phyloP scores from a whole-genome alignment of 345 rosid species.

The Acer negundo region DNA sequence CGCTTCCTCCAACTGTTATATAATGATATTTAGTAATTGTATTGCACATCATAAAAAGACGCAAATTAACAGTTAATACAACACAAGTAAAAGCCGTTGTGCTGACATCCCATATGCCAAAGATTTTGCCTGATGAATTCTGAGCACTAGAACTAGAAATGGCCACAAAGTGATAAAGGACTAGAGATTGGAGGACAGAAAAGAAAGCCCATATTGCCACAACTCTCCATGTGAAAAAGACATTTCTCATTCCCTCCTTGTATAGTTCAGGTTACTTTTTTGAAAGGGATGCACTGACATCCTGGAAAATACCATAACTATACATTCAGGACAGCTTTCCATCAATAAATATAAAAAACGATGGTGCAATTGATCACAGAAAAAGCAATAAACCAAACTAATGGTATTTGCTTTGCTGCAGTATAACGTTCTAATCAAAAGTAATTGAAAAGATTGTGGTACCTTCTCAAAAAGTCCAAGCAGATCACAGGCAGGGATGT shows the following conservation, averaged over 20 bases:
- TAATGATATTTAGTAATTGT: slow-evolving; percentile 93
- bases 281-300: slow-evolving; percentile 92
- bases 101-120: slow-evolving; percentile 99
- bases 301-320: slow-evolving; percentile 45
- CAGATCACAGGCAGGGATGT: slow-evolving; percentile 90
- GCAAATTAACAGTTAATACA: slow-evolving; percentile 87
- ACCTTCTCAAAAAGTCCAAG: slow-evolving; percentile 99
- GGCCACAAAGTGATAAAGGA: slow-evolving; percentile 69
- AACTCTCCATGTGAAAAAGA: slow-evolving; percentile 88
- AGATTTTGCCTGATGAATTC: slow-evolving; percentile 75
- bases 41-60: slow-evolving; percentile 93
- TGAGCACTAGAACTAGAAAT: slow-evolving; percentile 56
- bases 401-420: background rate
- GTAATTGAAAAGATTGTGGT: slow-evolving; percentile 17
- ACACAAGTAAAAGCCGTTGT: slow-evolving; percentile 94
- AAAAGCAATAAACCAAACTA: background rate
- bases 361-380: background rate
- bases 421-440: slow-evolving; percentile 4
- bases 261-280: slow-evolving; percentile 95
- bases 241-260: slow-evolving; percentile 83
- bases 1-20: slow-evolving; percentile 87
- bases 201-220: slow-evolving; percentile 86
- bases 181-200: slow-evolving; percentile 85
- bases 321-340: slow-evolving; percentile 3
- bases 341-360: background rate